Evolutionary conservation across 371 early-diverging fungal species (phyloP).

Genomic region (Haplosporangium sp.): DNA sequence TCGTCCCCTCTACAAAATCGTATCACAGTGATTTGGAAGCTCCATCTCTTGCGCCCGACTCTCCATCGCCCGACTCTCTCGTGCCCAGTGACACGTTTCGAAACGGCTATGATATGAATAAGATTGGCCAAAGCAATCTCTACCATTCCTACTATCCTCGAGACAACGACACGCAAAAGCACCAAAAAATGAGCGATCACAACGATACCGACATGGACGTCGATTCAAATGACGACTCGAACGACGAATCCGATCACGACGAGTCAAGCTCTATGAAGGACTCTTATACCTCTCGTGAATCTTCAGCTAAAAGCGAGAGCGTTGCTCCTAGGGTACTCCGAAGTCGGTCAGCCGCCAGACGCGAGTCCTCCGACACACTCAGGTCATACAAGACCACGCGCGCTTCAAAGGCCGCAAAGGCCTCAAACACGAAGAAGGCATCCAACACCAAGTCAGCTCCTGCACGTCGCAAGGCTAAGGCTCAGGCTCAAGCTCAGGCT

Average conservation of each 20-base stretch:
- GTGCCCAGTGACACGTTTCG: slow-evolving; percentile 23
- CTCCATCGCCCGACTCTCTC: slow-evolving; percentile 22
- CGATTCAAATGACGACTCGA: slow-evolving; percentile 19
- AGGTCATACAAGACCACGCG: neutral
- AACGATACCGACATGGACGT: slow-evolving; percentile 32
- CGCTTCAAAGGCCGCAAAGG: slow-evolving; percentile 9
- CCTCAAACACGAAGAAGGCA: neutral
- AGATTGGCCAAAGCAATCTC: slow-evolving; percentile 47
- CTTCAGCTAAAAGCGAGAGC: slow-evolving; percentile 3
- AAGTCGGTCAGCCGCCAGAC: slow-evolving; percentile 17
- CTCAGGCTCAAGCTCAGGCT: neutral
- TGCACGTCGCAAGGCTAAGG: neutral
- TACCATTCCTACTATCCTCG: slow-evolving; percentile 17
- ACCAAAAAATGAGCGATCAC: slow-evolving; percentile 34
- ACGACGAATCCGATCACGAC: slow-evolving; percentile 20
- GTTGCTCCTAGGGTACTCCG: neutral
- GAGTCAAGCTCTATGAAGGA: neutral
- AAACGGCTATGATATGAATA: slow-evolving; percentile 4
- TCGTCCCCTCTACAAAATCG: slow-evolving; percentile 21
- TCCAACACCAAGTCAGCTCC: neutral
- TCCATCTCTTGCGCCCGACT: slow-evolving; percentile 33
- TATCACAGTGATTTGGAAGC: slow-evolving; percentile 35
- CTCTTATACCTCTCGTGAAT: slow-evolving; percentile 10
- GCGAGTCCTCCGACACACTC: no score
- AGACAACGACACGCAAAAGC: neutral